These are phyloP conservation scores for Sporothrix phasma DNA, from an alignment of 2,329 filamentous ascomycete genomes.

Conservation along the genomic window DNA sequence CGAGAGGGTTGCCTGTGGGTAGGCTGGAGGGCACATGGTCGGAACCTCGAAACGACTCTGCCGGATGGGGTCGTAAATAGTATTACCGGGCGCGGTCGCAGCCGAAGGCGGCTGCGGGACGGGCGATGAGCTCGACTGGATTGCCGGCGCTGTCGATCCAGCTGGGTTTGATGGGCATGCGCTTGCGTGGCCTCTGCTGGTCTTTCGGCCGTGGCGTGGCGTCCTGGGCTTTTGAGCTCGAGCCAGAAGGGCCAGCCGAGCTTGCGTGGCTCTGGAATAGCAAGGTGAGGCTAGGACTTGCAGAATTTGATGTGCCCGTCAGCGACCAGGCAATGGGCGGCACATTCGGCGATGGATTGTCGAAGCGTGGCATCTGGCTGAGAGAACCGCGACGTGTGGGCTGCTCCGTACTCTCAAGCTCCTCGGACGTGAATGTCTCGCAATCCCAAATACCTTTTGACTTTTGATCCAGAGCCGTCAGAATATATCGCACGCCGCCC, in stretches of 20 bases:
- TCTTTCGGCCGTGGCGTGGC: background rate
- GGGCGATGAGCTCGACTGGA: constrained; percentile 11
- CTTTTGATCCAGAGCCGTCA: constrained; percentile 79
- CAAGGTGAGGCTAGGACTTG: constrained; percentile 71
- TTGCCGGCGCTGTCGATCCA: constrained; percentile 2
- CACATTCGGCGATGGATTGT: constrained; percentile 41
- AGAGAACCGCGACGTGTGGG: constrained; percentile 36
- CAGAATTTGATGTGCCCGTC: constrained; percentile 79
- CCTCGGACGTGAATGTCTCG: constrained; percentile 57
- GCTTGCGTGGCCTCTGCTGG: background rate
- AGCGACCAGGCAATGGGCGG: constrained; percentile 69
- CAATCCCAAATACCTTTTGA: constrained; percentile 78
- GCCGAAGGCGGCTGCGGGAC: constrained; percentile 28
- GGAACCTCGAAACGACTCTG: constrained; percentile 42
- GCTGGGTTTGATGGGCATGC: constrained; percentile 5
- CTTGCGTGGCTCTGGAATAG: constrained; percentile 55
- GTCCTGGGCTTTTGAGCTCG: background rate
- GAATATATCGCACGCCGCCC: constrained; percentile 78
- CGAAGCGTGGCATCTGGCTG: constrained; percentile 35
- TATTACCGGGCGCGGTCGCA: constrained; percentile 44
- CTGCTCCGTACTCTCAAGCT: constrained; percentile 62
- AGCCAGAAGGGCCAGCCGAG: constrained; percentile 4
- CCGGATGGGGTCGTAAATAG: constrained; percentile 51
- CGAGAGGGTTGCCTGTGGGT: constrained; percentile 40
- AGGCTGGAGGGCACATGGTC: constrained; percentile 39